Evolutionary conservation across 1,139 yeast species (phyloP), one percentile per base, ranked within the genome.

Genomic region (Suhomyces atakaporum): DNA sequence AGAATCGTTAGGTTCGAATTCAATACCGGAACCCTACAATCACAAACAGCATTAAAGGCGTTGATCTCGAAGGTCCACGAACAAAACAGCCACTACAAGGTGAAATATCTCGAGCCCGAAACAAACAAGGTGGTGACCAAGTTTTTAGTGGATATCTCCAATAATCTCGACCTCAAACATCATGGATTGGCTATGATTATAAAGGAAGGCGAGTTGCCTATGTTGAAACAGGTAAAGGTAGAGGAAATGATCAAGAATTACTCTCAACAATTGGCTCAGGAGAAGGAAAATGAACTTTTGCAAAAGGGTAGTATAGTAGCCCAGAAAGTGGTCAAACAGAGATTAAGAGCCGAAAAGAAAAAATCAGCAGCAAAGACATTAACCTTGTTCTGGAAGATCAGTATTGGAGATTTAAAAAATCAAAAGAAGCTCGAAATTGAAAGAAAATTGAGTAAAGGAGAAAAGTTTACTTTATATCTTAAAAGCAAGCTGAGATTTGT

Each of bases 341-440:
- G 69, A 25, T 57, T 58, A 27, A 57, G 50, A 31, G 59, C 60
- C 2, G 69, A 64, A 33, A 61, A 57, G 54, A 69, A 66, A 44
- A 64, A 62, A 39, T 58, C 67, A 2, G 61, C 72, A 3, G 53
- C 63, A n/a, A 69, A 65, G 43, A 46, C 58, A 5, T 44, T 69
- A 18, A 51, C 58, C 5, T 47, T 70, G 7, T 55, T 62, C 15
- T 71, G 75, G 75, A 56, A 58, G 33, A 70, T 71, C 27, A 66
- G 68, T 41, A 40, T 56, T 12, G 57, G 69, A 27, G 77, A 71
- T 49, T 60, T 71, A 45, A 54, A 49, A 27, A 55, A 62, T 39
- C 76, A 71, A 42, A 71, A 70, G 45, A 51, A 41, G 27, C 47
- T 50, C 4, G 76, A 70, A 44, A 63, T 71, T 16, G 43, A 47